phyloP scores from a whole-genome alignment of 1,284 basidiomycete species.

The Xerocomus amazonicus region DNA sequence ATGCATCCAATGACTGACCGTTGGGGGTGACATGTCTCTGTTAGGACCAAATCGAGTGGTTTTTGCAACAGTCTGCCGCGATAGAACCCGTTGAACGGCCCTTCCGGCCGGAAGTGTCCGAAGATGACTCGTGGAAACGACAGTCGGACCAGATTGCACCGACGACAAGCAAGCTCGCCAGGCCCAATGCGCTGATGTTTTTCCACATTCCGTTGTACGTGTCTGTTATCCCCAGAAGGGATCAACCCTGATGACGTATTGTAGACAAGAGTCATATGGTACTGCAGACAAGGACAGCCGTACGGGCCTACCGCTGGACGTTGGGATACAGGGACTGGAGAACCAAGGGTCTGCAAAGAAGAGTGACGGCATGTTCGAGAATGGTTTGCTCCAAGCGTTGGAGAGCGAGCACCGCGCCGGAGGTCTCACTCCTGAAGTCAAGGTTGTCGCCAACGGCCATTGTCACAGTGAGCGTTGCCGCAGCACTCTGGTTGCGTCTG shows the following conservation, averaged over 20 bases:
- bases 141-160: conserved; percentile 56
- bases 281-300: conserved; percentile 55
- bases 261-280: conserved; percentile 58
- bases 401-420: conserved; percentile 59
- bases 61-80: conserved; percentile 69
- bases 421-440: conserved; percentile 62
- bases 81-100: conserved; percentile 76
- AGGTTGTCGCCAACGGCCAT: conserved; percentile 84
- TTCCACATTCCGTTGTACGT: conserved; percentile 93
- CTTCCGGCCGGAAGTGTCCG: conserved; percentile 71
- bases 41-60: conserved; percentile 84
- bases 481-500: conserved; percentile 5
- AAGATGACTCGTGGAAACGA: conserved; percentile 55
- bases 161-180: conserved; percentile 59
- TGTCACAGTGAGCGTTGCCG: conserved; percentile 59
- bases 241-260: background rate
- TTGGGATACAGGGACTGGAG: conserved; percentile 64
- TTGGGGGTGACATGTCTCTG: background rate
- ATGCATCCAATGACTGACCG: background rate
- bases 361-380: conserved; percentile 78
- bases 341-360: conserved; percentile 61
- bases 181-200: conserved; percentile 91
- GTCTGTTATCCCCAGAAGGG: conserved; percentile 1
- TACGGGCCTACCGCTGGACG: conserved; percentile 58
- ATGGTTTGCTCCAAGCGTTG: conserved; percentile 65